Conservation (phyloP, 208 protist genomes). For the Leptomonas pyrrhocoris region DNA sequence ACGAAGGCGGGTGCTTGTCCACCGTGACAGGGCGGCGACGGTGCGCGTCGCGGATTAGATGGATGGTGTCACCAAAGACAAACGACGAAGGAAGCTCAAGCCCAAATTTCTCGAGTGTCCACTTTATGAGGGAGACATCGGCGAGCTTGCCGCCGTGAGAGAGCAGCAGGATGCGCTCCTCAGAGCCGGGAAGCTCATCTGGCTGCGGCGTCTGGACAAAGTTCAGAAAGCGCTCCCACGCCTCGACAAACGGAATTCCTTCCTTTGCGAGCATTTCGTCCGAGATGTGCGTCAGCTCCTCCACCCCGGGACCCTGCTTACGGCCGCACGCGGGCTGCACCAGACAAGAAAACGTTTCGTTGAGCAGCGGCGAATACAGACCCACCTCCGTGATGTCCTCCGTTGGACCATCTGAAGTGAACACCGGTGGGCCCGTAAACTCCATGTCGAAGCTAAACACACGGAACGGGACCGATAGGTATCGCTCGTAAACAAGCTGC, state of each 20-base stretch:
- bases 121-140: constrained; percentile 88
- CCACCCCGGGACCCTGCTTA: constrained; percentile 61
- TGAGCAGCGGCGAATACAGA: constrained; percentile 73
- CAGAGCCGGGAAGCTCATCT: constrained; percentile 60
- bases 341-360: constrained; percentile 77
- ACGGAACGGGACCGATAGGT: constrained; percentile 88
- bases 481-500: constrained; percentile 74
- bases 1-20: constrained; percentile 88
- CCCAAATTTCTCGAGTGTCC: constrained; percentile 75
- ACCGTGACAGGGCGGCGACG: constrained; percentile 86
- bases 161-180: constrained; percentile 70
- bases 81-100: constrained; percentile 63
- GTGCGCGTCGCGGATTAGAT: constrained; percentile 88
- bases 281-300: constrained; percentile 79
- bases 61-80: constrained; percentile 89
- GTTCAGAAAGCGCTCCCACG: constrained; percentile 70
- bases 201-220: constrained; percentile 81
- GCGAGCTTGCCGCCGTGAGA: constrained; percentile 90
- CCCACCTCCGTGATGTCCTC: constrained; percentile 91
- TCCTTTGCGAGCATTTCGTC: constrained; percentile 72
- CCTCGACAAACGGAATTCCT: constrained; percentile 75
- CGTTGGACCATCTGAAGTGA: constrained; percentile 83
- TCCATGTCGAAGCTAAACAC: constrained; percentile 91
- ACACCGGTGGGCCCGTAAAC: constrained; percentile 86
- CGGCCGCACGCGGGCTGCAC: constrained; percentile 66